phyloP scores from a whole-genome alignment of 1,284 basidiomycete genomes.

The Austropuccinia psidii region DNA sequence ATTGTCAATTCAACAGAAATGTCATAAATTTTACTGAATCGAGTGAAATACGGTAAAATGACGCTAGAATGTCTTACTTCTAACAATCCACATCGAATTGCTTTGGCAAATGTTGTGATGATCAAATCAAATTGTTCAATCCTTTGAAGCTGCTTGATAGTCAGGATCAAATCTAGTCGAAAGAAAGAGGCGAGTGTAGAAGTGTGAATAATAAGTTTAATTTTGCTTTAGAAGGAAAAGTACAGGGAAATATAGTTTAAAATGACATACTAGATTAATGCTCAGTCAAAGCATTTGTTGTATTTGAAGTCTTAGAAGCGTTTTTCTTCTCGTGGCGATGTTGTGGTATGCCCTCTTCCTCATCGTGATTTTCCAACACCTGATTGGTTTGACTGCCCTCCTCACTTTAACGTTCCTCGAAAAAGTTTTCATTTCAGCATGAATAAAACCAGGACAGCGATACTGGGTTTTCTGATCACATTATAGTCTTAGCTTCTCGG shows the following conservation, averaged over 20 bases:
- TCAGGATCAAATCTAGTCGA: not conserved
- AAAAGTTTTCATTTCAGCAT: conserved; percentile 42
- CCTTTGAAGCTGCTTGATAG: not conserved
- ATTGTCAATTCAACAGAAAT: conserved; percentile 10
- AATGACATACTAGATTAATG: no score
- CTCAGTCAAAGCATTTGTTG: no score
- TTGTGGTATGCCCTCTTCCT: no score
- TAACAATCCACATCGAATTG: conserved; percentile 32
- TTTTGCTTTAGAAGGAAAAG: not conserved
- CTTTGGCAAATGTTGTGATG: conserved; percentile 30
- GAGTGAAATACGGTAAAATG: conserved; percentile 13
- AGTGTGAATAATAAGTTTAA: no score
- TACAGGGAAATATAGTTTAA: not conserved
- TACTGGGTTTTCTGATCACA: conserved; percentile 42
- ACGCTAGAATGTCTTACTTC: conserved; percentile 17
- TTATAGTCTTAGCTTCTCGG: conserved; percentile 38
- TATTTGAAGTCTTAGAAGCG: no score
- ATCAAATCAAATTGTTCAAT: conserved; percentile 31
- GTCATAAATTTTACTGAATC: conserved; percentile 30
- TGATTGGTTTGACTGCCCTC: no score
- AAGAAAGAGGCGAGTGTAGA: no score
- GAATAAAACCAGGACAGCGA: conserved; percentile 41
- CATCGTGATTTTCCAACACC: no score
- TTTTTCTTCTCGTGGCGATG: no score
- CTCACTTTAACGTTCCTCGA: not conserved